These are phyloP conservation scores for Paramecium caudatum DNA, from an alignment of 73 alveolate species.

Conservation along the genomic window DNA sequence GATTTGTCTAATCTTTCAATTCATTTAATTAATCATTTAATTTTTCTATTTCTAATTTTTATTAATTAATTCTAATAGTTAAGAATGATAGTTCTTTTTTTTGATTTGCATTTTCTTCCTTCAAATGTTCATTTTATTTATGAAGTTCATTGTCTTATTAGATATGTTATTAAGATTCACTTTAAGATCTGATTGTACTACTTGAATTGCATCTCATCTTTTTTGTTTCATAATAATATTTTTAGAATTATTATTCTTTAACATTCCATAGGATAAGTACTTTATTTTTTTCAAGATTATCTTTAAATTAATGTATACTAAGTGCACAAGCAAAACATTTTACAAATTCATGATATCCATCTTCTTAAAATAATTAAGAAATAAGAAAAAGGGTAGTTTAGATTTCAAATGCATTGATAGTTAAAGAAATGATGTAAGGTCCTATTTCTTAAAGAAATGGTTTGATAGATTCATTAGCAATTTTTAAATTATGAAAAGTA, in stretches of 20 bases:
- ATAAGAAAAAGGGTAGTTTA: slow-evolving; percentile 10
- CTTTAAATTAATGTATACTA: background rate
- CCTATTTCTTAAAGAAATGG: slow-evolving; percentile 16
- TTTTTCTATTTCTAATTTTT: background rate
- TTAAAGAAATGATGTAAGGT: slow-evolving; percentile 5
- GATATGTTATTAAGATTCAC: slow-evolving; percentile 1
- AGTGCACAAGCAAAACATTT: slow-evolving; percentile 3
- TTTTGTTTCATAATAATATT: slow-evolving; percentile 31
- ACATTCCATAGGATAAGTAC: slow-evolving; percentile 16
- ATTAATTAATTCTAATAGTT: background rate
- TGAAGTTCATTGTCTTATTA: slow-evolving; percentile 1
- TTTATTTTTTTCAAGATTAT: background rate
- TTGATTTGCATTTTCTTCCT: background rate
- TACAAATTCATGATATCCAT: slow-evolving; percentile 47
- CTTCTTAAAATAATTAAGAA: slow-evolving; percentile 31
- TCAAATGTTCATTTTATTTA: background rate
- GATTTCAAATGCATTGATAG: slow-evolving; percentile 4
- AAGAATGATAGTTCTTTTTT: background rate
- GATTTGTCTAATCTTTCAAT: background rate
- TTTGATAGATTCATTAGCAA: slow-evolving; percentile 48
- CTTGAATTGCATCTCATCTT: slow-evolving; percentile 6
- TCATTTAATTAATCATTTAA: background rate
- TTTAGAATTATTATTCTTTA: background rate
- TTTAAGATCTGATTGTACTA: slow-evolving; percentile 12
- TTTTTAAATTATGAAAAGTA: slow-evolving; percentile 8